phyloP scores from a whole-genome alignment of 2,329 filamentous ascomycete species.

The Colletotrichum orbiculare region DNA sequence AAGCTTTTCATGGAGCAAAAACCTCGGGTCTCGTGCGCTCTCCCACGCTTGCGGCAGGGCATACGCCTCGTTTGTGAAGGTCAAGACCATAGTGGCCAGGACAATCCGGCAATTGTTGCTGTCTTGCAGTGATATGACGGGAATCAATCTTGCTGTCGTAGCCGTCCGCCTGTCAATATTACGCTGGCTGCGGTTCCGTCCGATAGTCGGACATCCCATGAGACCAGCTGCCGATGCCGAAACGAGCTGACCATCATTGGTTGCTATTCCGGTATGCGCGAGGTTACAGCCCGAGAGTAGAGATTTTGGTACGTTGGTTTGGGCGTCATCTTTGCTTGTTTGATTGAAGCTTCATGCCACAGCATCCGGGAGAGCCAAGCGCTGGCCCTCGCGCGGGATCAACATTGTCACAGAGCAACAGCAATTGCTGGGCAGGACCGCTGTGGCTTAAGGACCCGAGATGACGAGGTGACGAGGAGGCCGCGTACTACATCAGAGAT shows the following conservation, averaged over 20 bases:
- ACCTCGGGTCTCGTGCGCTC: neutral
- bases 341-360: constrained; percentile 20
- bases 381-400: constrained; percentile 4
- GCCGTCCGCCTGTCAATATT: neutral
- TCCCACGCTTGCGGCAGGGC: neutral
- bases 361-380: constrained; percentile 6
- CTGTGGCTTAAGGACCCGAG: constrained; percentile 20
- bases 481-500: constrained; percentile 10
- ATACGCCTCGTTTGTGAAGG: constrained; percentile 7
- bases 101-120: too few species aligned
- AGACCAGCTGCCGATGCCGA: neutral
- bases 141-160: neutral
- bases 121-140: too few species aligned
- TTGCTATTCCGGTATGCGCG: constrained; percentile 21
- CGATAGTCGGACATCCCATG: neutral
- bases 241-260: constrained; percentile 9
- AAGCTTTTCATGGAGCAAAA: constrained; percentile 1
- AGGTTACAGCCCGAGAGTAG: neutral
- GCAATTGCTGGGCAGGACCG: neutral
- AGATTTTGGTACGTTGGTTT: neutral
- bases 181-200: neutral
- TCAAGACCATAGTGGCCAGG: neutral
- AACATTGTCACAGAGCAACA: neutral
- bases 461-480: constrained; percentile 3
- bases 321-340: constrained; percentile 22